Conservation (phyloP, 2,329 filamentous ascomycete species). For the Nemania diffusa region DNA sequence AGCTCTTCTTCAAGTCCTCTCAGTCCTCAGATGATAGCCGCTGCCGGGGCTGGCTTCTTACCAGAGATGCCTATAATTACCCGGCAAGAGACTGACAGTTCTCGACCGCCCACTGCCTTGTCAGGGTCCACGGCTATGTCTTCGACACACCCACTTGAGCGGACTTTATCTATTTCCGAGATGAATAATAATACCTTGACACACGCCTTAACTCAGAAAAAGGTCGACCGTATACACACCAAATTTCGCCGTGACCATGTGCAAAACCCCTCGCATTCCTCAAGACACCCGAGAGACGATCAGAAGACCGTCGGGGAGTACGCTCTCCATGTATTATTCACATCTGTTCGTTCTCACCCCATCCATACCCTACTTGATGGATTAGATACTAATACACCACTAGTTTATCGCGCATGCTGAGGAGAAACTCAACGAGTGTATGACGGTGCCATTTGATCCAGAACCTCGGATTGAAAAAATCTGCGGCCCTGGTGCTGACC, state of each 20-base stretch:
- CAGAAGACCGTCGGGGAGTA: conserved; percentile 97
- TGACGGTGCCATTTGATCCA: conserved; percentile 80
- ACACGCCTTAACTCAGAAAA: conserved; percentile 62
- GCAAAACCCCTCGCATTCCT: conserved; percentile 81
- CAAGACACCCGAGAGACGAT: conserved; percentile 76
- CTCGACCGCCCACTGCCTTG: conserved; percentile 60
- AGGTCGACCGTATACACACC: conserved; percentile 70
- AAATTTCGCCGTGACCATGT: conserved; percentile 77
- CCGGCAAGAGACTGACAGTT: conserved; percentile 59
- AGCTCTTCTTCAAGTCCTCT: conserved; percentile 85
- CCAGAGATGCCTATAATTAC: conserved; percentile 61
- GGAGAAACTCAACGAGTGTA: conserved; percentile 90
- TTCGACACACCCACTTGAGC: conserved; percentile 54
- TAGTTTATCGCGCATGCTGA: conserved; percentile 96
- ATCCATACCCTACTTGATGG: not conserved
- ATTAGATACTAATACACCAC: conserved; percentile 47
- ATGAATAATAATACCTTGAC: conserved; percentile 54
- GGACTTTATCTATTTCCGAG: conserved; percentile 60
- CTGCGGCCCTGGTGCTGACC: conserved; percentile 89
- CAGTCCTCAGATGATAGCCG: conserved; percentile 85
- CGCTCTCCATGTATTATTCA: conserved; percentile 95
- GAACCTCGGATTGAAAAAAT: conserved; percentile 88
- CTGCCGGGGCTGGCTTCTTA: conserved; percentile 67
- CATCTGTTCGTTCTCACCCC: conserved; percentile 69
- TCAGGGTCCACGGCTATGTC: conserved; percentile 56